phyloP scores from a whole-genome alignment of 2,329 filamentous ascomycete species.

The Cadophora gregata region DNA sequence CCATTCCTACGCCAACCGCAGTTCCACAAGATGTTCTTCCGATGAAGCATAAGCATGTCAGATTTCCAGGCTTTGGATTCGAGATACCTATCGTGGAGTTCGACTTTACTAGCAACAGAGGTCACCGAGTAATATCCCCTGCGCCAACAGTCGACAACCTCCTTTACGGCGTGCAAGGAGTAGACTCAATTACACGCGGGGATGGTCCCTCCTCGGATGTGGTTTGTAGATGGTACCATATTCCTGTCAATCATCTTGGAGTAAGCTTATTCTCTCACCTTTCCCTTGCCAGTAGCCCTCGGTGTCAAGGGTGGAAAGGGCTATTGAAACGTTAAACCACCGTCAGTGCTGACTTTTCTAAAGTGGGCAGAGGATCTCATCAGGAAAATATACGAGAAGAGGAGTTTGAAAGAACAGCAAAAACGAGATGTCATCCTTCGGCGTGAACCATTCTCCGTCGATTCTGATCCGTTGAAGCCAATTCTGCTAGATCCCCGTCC shows the following conservation, averaged over 20 bases:
- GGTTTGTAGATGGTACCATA: constrained; percentile 24
- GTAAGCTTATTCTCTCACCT: neutral
- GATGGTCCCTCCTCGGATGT: neutral
- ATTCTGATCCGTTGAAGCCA: constrained; percentile 16
- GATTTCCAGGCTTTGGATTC: constrained; percentile 26
- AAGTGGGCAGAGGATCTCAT: constrained; percentile 25
- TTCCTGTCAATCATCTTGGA: constrained; percentile 25
- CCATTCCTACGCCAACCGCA: neutral
- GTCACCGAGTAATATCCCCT: constrained; percentile 21
- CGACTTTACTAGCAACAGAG: constrained; percentile 19
- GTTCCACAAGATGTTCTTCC: constrained; percentile 2
- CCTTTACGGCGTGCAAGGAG: constrained; percentile 14
- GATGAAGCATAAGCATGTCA: constrained; percentile 14
- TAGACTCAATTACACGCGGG: constrained; percentile 4
- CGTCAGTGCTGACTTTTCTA: neutral
- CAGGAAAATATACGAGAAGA: constrained; percentile 23
- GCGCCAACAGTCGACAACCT: constrained; percentile 21
- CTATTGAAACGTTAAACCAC: neutral
- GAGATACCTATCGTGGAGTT: constrained; percentile 24
- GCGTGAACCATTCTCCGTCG: constrained; percentile 18
- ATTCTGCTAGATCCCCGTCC: constrained; percentile 20
- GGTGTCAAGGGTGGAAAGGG: neutral
- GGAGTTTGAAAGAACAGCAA: constrained; percentile 16
- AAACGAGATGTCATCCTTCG: constrained; percentile 25
- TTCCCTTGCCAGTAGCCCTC: neutral